Percentiles rank a stretch among this genome's conserved stretches.
Conservation (phyloP, 331 rosid species). For the Cydonia oblonga region DNA sequence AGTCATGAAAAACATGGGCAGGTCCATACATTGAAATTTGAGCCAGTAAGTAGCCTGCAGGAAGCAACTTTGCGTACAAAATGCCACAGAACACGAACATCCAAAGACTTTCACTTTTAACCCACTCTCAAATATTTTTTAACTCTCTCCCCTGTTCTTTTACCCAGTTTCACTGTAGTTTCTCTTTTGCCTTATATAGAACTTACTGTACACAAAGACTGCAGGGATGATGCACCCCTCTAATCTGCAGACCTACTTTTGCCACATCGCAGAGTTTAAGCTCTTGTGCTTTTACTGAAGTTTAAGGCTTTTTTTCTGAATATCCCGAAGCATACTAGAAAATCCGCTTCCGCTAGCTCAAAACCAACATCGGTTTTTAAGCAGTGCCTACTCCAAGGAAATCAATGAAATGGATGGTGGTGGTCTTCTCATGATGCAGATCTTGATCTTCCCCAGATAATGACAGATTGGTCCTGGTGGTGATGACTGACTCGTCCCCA, state of each 20-base stretch:
- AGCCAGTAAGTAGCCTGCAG: conserved; percentile 7
- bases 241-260: neutral
- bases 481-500: conserved; percentile 52
- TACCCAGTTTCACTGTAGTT: neutral
- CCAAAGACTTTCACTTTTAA: conserved; percentile 6
- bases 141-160: neutral
- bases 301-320: neutral
- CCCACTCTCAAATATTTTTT: neutral
- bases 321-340: neutral
- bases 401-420: conserved; percentile 48
- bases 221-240: neutral
- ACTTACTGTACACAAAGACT: conserved; percentile 7
- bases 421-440: conserved; percentile 5
- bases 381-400: conserved; percentile 69
- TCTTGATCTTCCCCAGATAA: conserved; percentile 25
- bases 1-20: conserved; percentile 15
- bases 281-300: neutral
- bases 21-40: conserved; percentile 8
- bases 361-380: neutral
- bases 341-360: neutral
- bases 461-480: conserved; percentile 32
- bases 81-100: conserved; percentile 16
- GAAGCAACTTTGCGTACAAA: conserved; percentile 23
- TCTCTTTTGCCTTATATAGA: neutral
- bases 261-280: neutral